Conservation (phyloP, 2,329 filamentous ascomycete genomes). For the Pestalotiopsis sp. region DNA sequence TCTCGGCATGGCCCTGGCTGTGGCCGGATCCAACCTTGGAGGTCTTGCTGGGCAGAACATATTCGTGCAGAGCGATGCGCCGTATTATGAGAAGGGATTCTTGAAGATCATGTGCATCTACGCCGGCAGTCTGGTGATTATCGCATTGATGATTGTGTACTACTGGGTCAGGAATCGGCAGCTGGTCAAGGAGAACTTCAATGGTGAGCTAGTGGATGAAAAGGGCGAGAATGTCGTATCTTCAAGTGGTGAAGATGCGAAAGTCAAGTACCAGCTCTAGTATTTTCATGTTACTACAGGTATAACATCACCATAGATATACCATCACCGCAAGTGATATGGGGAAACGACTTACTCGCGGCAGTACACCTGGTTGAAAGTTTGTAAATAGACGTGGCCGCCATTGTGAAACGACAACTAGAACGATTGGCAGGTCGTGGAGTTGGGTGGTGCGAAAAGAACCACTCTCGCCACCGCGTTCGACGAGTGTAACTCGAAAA, state of each 20-base stretch:
- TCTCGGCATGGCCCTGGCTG: conserved; percentile 4
- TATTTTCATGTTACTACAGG: no score
- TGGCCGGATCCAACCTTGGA: background rate
- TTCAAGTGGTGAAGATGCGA: background rate
- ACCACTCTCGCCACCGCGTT: no score
- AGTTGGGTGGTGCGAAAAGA: no score
- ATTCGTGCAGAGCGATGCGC: background rate
- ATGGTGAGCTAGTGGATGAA: background rate
- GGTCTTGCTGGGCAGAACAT: background rate
- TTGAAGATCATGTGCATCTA: conserved; percentile 4
- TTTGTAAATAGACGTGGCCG: no score
- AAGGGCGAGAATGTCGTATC: background rate
- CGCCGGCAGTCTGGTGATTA: background rate
- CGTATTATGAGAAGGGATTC: conserved; percentile 5
- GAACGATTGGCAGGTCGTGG: no score
- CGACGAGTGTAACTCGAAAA: no score
- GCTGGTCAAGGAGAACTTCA: background rate
- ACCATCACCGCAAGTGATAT: no score
- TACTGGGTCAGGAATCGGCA: background rate
- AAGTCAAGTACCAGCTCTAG: background rate
- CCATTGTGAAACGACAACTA: no score
- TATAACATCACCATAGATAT: no score
- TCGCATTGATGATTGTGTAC: background rate
- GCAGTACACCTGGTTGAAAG: no score
- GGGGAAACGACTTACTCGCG: no score